Conservation (phyloP, 495 filamentous ascomycete species). For the Penicillium argentinense region DNA sequence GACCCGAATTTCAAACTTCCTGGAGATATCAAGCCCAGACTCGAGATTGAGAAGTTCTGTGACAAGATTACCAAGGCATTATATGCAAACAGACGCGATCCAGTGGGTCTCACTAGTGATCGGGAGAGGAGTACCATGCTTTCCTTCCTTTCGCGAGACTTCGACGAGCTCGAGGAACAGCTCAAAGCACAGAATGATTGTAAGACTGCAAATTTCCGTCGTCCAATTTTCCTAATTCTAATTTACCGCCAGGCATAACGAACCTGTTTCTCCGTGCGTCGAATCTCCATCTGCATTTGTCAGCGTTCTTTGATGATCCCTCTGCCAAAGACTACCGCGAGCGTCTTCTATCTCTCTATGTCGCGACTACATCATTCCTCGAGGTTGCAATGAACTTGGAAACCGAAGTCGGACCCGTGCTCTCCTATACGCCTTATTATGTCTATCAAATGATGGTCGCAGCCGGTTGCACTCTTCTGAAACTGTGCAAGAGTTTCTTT, state of each 20-base stretch:
- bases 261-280: slow-evolving; percentile 75
- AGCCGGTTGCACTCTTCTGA: slow-evolving; percentile 79
- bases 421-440: slow-evolving; percentile 79
- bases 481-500: slow-evolving; percentile 83
- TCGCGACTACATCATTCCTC: slow-evolving; percentile 71
- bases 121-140: slow-evolving; percentile 68
- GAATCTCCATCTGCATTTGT: slow-evolving; percentile 78
- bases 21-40: slow-evolving; percentile 61
- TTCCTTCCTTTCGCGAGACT: slow-evolving; percentile 52
- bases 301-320: slow-evolving; percentile 85
- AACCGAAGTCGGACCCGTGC: slow-evolving; percentile 45
- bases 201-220: slow-evolving; percentile 20
- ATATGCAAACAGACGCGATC: slow-evolving; percentile 77
- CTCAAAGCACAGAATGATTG: slow-evolving; percentile 44
- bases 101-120: slow-evolving; percentile 69
- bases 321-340: slow-evolving; percentile 70
- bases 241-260: slow-evolving; percentile 55
- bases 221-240: slow-evolving; percentile 10
- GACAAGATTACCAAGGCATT: slow-evolving; percentile 84
- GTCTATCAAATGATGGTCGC: slow-evolving; percentile 91
- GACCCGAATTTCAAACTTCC: slow-evolving; percentile 67
- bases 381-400: slow-evolving; percentile 67
- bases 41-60: slow-evolving; percentile 79
- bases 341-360: slow-evolving; percentile 75
- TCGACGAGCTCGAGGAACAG: slow-evolving; percentile 51